Conservation (phyloP, 805 yeast genomes). For the Yueomyces sinensis region DNA sequence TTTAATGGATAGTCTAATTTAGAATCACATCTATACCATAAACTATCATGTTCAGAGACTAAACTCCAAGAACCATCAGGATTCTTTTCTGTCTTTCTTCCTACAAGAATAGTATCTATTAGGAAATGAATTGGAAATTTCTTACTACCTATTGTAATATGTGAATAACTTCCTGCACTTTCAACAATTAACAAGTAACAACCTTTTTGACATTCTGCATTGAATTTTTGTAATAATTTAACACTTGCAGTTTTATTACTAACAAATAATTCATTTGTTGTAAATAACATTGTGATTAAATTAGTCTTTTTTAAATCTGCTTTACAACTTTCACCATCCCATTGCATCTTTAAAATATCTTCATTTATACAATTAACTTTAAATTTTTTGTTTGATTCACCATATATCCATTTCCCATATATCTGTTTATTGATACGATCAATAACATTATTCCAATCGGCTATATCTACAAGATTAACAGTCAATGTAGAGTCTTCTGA, state of each 20-base stretch:
- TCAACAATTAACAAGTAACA: conserved; percentile 58
- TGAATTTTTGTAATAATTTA: conserved; percentile 40
- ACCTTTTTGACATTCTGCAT: conserved; percentile 39
- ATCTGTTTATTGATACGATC: conserved; percentile 31
- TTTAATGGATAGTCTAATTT: conserved; percentile 50
- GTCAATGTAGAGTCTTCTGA: conserved; percentile 17
- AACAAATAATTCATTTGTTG: conserved; percentile 76
- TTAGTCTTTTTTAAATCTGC: conserved; percentile 21
- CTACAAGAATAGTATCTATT: conserved; percentile 57
- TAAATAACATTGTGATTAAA: conserved; percentile 63
- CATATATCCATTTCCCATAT: conserved; percentile 40
- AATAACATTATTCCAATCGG: conserved; percentile 58
- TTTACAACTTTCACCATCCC: conserved; percentile 8
- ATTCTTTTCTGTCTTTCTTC: conserved; percentile 23
- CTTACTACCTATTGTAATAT: conserved; percentile 62
- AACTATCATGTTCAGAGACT: conserved; percentile 53
- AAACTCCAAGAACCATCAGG: conserved; percentile 49
- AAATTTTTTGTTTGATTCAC: conserved; percentile 21
- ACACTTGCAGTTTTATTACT: conserved; percentile 53
- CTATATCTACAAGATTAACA: conserved; percentile 57
- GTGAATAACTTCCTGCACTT: conserved; percentile 83
- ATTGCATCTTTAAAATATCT: conserved; percentile 26
- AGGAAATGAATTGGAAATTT: conserved; percentile 73
- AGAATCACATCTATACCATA: conserved; percentile 60
- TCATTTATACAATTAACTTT: conserved; percentile 22